These are phyloP conservation scores for Collariella sp. DNA, from an alignment of 495 filamentous ascomycete species.

Conservation along the genomic window DNA sequence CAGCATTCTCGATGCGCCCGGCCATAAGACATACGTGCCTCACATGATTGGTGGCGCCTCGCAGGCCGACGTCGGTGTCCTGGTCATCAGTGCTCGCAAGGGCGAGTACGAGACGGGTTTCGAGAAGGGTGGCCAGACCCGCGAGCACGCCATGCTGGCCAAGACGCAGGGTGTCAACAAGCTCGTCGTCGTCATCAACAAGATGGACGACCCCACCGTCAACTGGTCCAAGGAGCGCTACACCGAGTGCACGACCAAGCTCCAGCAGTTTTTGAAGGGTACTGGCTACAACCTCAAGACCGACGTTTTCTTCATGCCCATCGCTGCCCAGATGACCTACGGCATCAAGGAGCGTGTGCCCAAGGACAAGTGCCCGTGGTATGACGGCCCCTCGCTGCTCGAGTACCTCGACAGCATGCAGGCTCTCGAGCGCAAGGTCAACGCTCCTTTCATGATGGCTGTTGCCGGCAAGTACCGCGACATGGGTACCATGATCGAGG, in stretches of 20 bases:
- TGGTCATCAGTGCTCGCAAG: constrained; percentile 95
- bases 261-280: constrained; percentile 75
- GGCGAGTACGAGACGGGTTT: constrained; percentile 99
- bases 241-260: constrained; percentile 84
- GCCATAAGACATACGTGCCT: constrained; percentile 93
- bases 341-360: constrained; percentile 86
- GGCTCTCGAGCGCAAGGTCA: constrained; percentile 87
- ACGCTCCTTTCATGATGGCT: constrained; percentile 99
- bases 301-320: constrained; percentile 91
- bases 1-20: constrained; percentile 91
- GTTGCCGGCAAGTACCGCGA: constrained; percentile 91
- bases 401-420: constrained; percentile 90
- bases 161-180: constrained; percentile 98
- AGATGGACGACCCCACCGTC: constrained; percentile 96
- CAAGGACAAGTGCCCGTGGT: constrained; percentile 69
- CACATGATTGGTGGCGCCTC: constrained; percentile 94
- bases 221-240: constrained; percentile 90
- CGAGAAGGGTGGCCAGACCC: constrained; percentile 94
- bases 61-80: constrained; percentile 89
- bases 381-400: constrained; percentile 83
- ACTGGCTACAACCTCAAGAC: constrained; percentile 89
- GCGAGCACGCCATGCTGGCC: constrained; percentile 93
- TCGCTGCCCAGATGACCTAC: constrained; percentile 76
- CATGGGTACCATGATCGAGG: constrained; percentile 96
- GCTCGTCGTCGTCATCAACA: constrained; percentile 89